Percentiles rank a stretch among this genome's conserved stretches.
Evolutionary conservation across 805 yeast genomes (phyloP).

Genomic region (Zygosaccharomyces kombuchaensis): DNA sequence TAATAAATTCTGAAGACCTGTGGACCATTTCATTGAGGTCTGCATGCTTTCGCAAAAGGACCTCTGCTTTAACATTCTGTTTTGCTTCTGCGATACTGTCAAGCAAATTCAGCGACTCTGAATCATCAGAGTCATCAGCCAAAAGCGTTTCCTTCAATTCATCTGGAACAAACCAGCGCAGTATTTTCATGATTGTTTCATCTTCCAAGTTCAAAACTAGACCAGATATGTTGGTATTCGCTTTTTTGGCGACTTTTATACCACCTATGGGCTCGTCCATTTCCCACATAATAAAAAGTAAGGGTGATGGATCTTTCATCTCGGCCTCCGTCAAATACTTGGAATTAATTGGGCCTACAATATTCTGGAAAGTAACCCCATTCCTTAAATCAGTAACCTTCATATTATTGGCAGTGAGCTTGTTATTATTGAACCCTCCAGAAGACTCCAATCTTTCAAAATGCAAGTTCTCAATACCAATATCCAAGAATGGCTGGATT

Average conservation of each 20-base stretch:
- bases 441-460: conserved; percentile 59
- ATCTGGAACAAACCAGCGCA: conserved; percentile 69
- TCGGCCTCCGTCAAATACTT: conserved; percentile 13
- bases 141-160: conserved; percentile 26
- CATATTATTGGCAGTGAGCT: conserved; percentile 53
- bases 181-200: conserved; percentile 55
- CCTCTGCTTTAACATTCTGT: conserved; percentile 12
- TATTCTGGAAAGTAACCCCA: conserved; percentile 61
- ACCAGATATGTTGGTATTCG: conserved; percentile 60
- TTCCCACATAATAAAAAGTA: conserved; percentile 61
- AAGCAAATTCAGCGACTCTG: conserved; percentile 1
- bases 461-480: conserved; percentile 57
- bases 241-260: conserved; percentile 67
- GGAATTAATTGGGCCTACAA: conserved; percentile 50
- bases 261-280: conserved; percentile 87
- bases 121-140: conserved; percentile 14
- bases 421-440: conserved; percentile 64
- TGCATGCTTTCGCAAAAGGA: conserved; percentile 19
- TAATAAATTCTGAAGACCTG: conserved; percentile 69
- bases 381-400: conserved; percentile 64
- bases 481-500: conserved; percentile 62
- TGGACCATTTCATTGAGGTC: conserved; percentile 62
- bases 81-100: conserved; percentile 13
- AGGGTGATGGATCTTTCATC: conserved; percentile 24
- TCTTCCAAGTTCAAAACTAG: conserved; percentile 71